Conservation (phyloP, 1,284 basidiomycete species). For the Leccinum angustisporum region DNA sequence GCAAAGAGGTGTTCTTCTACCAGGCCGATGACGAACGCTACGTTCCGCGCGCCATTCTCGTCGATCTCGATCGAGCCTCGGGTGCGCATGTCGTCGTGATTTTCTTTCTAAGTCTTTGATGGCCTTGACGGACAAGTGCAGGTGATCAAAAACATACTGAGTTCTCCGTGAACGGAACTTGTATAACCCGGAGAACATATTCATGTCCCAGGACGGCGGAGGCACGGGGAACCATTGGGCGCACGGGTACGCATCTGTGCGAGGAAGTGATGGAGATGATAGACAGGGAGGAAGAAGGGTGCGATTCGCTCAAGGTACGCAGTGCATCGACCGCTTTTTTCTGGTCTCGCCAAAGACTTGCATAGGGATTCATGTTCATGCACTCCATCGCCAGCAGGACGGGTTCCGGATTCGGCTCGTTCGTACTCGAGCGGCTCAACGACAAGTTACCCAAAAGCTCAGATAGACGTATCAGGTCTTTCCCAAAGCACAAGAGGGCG, state of each 20-base stretch:
- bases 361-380: slow-evolving; percentile 95
- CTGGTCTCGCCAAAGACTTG: background rate
- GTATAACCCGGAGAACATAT: slow-evolving; percentile 99
- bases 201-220: slow-evolving; percentile 91
- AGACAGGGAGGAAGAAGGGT: slow-evolving; percentile 97
- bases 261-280: slow-evolving; percentile 99
- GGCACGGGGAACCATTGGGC: slow-evolving; percentile 93
- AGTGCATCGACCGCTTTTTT: background rate
- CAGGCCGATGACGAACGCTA: slow-evolving; percentile 99
- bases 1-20: slow-evolving; percentile 99
- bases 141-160: slow-evolving; percentile 96
- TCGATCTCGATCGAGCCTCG: slow-evolving; percentile 91
- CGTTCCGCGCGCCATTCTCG: slow-evolving; percentile 93
- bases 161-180: slow-evolving; percentile 88
- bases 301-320: slow-evolving; percentile 91
- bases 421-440: slow-evolving; percentile 92
- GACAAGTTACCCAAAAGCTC: slow-evolving; percentile 98
- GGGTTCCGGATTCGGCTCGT: slow-evolving; percentile 97
- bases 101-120: background rate
- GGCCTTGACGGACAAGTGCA: slow-evolving; percentile 33
- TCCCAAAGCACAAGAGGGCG: slow-evolving; percentile 87
- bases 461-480: slow-evolving; percentile 99
- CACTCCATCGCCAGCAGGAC: slow-evolving; percentile 99
- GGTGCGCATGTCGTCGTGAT: slow-evolving; percentile 48
- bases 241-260: slow-evolving; percentile 89